Conservation (phyloP, 768 basidiomycete species). For the Fibroporia radiculosa region DNA sequence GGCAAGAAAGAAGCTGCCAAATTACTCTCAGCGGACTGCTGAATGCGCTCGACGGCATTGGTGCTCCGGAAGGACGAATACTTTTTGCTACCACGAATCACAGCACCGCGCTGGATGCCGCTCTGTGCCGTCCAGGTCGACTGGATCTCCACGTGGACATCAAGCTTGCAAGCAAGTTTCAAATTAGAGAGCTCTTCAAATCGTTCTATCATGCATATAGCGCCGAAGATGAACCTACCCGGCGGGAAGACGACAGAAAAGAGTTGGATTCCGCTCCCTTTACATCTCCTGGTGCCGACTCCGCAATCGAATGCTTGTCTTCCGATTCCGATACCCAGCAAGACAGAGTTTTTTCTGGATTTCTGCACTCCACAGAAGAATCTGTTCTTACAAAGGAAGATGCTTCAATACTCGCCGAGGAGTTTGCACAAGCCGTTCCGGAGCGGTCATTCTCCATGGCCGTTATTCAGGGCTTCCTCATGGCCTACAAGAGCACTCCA, state of each 20-base stretch:
- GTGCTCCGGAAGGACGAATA: conserved; percentile 76
- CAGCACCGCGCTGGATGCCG: conserved; percentile 61
- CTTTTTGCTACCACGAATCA: conserved; percentile 77
- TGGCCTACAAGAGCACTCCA: conserved; percentile 59
- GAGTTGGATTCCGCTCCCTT: not conserved
- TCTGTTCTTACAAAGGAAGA: conserved; percentile 28
- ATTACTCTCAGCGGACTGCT: conserved; percentile 69
- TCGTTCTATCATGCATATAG: conserved; percentile 52
- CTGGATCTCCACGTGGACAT: conserved; percentile 79
- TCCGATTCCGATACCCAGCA: not conserved
- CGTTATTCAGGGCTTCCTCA: conserved; percentile 50
- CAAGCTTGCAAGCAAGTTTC: conserved; percentile 61
- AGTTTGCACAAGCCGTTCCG: conserved; percentile 49
- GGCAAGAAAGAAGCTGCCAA: conserved; percentile 21
- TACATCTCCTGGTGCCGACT: not conserved
- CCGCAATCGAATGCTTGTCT: too few relatives aligned
- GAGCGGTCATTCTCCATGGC: conserved; percentile 28
- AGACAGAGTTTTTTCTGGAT: not conserved
- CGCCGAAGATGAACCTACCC: not conserved
- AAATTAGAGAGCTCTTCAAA: conserved; percentile 57
- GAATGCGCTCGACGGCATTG: conserved; percentile 74
- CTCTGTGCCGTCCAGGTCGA: conserved; percentile 69
- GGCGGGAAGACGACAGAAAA: not conserved
- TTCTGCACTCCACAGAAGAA: not conserved
- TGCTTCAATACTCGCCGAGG: conserved; percentile 39